Conservation (phyloP, 495 filamentous ascomycete species). For the Neurospora hispaniola region DNA sequence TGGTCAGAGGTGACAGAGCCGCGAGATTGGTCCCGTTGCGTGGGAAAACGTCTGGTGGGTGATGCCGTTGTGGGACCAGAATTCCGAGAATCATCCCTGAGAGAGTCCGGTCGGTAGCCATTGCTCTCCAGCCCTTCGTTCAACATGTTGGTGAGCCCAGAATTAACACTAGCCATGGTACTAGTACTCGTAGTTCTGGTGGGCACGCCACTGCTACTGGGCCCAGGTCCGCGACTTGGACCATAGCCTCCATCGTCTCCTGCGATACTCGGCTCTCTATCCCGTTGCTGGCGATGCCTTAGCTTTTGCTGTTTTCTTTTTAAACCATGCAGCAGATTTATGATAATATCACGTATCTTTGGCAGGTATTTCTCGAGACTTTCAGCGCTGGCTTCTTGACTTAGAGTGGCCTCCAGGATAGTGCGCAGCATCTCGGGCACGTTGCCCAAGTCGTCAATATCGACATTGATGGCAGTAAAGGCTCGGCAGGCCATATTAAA, state of each 20-base stretch:
- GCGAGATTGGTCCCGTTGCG: conserved; percentile 36
- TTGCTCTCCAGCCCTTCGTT: conserved; percentile 45
- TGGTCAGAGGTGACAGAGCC: conserved; percentile 34
- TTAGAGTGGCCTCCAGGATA: conserved; percentile 90
- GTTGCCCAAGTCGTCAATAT: conserved; percentile 85
- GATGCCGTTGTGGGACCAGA: conserved; percentile 22
- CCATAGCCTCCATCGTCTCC: conserved; percentile 14
- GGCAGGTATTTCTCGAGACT: conserved; percentile 89
- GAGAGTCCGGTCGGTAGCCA: conserved; percentile 26
- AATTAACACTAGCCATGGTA: conserved; percentile 49
- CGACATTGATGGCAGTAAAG: conserved; percentile 91
- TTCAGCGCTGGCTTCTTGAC: conserved; percentile 87
- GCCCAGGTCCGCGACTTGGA: background rate
- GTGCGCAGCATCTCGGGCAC: conserved; percentile 83
- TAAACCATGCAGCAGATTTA: conserved; percentile 87
- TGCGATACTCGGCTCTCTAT: conserved; percentile 43
- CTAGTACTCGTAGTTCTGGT: conserved; percentile 56
- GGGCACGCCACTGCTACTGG: conserved; percentile 10
- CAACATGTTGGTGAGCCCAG: conserved; percentile 52
- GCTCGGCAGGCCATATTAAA: conserved; percentile 97
- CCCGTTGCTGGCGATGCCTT: conserved; percentile 66
- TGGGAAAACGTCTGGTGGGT: conserved; percentile 28
- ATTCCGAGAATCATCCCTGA: conserved; percentile 15
- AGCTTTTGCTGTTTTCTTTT: conserved; percentile 93
- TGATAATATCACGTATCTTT: conserved; percentile 93